A percentile compares a stretch with the other conserved stretches of the same genome.
Conservation (phyloP, 441 rosid species). For the Melastoma candidum region DNA sequence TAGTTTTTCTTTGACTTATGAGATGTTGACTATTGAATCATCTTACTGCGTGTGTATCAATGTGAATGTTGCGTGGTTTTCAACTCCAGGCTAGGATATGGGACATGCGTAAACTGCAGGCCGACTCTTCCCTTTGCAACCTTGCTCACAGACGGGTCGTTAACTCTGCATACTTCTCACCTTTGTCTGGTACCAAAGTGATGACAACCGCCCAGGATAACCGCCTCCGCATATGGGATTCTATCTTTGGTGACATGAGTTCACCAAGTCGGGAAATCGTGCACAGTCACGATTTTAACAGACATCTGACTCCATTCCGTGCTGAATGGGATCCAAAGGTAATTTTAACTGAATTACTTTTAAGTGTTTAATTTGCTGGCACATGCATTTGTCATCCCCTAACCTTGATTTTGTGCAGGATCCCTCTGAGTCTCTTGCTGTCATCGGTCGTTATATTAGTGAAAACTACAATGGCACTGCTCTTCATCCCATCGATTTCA, state of each 20-base stretch:
- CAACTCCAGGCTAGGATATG: constrained; percentile 68
- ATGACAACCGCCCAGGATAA: constrained; percentile 89
- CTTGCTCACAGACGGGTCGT: constrained; percentile 82
- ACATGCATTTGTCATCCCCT: too few relatives aligned
- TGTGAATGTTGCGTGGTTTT: neutral
- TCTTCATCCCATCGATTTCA: constrained; percentile 89
- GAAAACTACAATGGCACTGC: constrained; percentile 85
- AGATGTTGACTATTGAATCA: too few relatives aligned
- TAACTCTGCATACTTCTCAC: constrained; percentile 93
- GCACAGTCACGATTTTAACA: constrained; percentile 92
- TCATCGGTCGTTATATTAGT: constrained; percentile 82
- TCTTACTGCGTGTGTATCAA: too few relatives aligned
- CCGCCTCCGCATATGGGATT: constrained; percentile 85
- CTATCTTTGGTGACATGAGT: constrained; percentile 65
- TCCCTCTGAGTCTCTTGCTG: constrained; percentile 78
- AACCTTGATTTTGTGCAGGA: constrained; percentile 37
- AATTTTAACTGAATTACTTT: neutral
- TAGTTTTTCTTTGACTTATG: too few relatives aligned
- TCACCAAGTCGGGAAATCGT: constrained; percentile 92
- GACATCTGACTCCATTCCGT: constrained; percentile 83
- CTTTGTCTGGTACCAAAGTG: constrained; percentile 69
- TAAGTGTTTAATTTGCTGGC: neutral
- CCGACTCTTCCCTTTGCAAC: constrained; percentile 43
- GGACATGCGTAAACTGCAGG: constrained; percentile 76
- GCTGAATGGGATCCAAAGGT: constrained; percentile 99